Percentiles rank a stretch among this genome's conserved stretches.
Evolutionary conservation across 176 grass and related monocot genomes (phyloP).

Genomic region (Pontederia paniculata): DNA sequence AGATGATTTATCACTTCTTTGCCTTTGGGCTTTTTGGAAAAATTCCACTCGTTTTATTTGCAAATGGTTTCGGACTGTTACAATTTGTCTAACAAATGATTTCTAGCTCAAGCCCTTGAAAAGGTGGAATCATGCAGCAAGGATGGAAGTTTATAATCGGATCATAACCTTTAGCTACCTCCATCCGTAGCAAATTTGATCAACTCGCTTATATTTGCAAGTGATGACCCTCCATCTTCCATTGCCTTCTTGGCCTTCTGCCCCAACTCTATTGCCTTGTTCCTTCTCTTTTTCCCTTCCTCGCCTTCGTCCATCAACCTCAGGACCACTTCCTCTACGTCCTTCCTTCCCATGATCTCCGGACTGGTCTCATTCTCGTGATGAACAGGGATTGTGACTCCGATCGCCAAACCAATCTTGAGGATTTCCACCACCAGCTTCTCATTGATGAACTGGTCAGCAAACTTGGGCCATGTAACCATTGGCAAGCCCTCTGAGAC

Average conservation of each 20-base stretch:
- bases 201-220: too few species aligned
- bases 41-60: too few species aligned
- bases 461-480: conserved; percentile 34
- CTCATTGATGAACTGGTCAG: conserved; percentile 33
- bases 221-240: conserved; percentile 25
- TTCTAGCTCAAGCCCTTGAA: too few species aligned
- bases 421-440: conserved; percentile 21
- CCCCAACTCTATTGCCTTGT: conserved; percentile 15
- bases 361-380: not conserved
- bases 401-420: conserved; percentile 21
- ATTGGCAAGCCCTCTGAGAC: conserved; percentile 22
- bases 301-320: conserved; percentile 18
- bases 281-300: conserved; percentile 15
- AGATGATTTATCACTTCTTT: too few species aligned
- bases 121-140: too few species aligned
- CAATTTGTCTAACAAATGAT: too few species aligned
- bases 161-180: too few species aligned
- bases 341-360: conserved; percentile 5
- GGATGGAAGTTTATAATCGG: too few species aligned
- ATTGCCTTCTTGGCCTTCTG: conserved; percentile 20
- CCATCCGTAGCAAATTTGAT: too few species aligned
- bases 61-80: too few species aligned
- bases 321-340: conserved; percentile 13
- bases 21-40: too few species aligned
- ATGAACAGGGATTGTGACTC: not conserved